Evolutionary conservation across 495 filamentous ascomycete genomes (phyloP).

Genomic region (Talaromyces liani): DNA sequence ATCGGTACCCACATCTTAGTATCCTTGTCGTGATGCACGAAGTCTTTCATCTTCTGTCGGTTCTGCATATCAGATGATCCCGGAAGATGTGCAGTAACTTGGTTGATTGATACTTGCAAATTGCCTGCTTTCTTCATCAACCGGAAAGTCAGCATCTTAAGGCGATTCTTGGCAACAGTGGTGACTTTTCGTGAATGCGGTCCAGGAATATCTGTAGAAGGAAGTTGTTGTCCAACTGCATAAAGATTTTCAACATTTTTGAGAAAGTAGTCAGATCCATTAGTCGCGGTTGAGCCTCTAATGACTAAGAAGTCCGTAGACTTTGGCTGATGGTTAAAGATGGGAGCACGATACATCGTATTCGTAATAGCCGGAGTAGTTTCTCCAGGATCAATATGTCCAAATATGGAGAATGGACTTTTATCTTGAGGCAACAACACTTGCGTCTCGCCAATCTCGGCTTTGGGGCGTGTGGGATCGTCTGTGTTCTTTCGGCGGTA

Average conservation of each 20-base stretch:
- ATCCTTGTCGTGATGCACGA: conserved; percentile 79
- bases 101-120: conserved; percentile 60
- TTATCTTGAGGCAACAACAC: conserved; percentile 88
- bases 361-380: conserved; percentile 86
- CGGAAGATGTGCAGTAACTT: conserved; percentile 81
- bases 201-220: conserved; percentile 83
- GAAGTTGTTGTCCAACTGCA: conserved; percentile 85
- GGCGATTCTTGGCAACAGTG: conserved; percentile 84
- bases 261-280: conserved; percentile 69
- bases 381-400: conserved; percentile 83
- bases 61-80: conserved; percentile 92
- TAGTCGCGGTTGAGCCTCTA: conserved; percentile 63
- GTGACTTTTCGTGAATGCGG: conserved; percentile 92
- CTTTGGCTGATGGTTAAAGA: conserved; percentile 79
- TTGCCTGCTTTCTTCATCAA: conserved; percentile 67
- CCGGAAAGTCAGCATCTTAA: conserved; percentile 91
- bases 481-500: conserved; percentile 81
- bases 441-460: conserved; percentile 75
- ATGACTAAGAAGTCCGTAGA: conserved; percentile 82
- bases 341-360: conserved; percentile 85
- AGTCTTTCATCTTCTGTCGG: conserved; percentile 93
- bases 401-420: conserved; percentile 92
- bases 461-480: conserved; percentile 64
- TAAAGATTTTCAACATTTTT: conserved; percentile 84
- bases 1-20: conserved; percentile 76